phyloP scores from a whole-genome alignment of 352 stramenopile species.

The Phytophthora syringae region DNA sequence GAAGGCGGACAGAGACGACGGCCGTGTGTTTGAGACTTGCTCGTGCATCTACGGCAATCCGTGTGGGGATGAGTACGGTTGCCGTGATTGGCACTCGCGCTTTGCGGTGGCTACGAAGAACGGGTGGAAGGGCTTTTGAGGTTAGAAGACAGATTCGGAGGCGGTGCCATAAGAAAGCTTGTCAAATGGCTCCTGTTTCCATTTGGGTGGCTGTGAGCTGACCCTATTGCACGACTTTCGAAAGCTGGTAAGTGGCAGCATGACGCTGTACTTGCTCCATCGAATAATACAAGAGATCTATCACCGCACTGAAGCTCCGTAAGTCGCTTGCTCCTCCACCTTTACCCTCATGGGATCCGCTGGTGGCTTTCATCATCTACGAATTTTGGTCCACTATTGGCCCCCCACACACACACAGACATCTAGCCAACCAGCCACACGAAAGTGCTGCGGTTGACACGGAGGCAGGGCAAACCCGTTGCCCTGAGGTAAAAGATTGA shows the following conservation, averaged over 20 bases:
- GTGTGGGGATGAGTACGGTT: constrained; percentile 91
- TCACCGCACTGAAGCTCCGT: neutral
- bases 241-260: constrained; percentile 7
- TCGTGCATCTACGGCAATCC: constrained; percentile 92
- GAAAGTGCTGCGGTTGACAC: neutral
- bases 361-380: neutral
- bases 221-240: constrained; percentile 31
- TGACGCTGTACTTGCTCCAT: neutral
- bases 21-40: constrained; percentile 81
- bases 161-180: no score
- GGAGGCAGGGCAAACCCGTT: neutral
- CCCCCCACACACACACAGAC: no score
- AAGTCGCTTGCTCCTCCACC: neutral
- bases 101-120: constrained; percentile 87
- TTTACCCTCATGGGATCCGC: constrained; percentile 2
- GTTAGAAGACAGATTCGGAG: neutral
- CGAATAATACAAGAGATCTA: neutral
- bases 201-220: constrained; percentile 9
- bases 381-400: no score
- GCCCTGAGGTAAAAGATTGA: constrained; percentile 14
- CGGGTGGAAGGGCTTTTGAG: constrained; percentile 90
- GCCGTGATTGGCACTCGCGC: constrained; percentile 87
- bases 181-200: no score
- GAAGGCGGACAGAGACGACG: constrained; percentile 55
- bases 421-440: neutral